Evolutionary conservation across 2,329 filamentous ascomycete species (phyloP), one percentile per base, ranked within the genome.

Genomic region (Paracamarosporium sp.): DNA sequence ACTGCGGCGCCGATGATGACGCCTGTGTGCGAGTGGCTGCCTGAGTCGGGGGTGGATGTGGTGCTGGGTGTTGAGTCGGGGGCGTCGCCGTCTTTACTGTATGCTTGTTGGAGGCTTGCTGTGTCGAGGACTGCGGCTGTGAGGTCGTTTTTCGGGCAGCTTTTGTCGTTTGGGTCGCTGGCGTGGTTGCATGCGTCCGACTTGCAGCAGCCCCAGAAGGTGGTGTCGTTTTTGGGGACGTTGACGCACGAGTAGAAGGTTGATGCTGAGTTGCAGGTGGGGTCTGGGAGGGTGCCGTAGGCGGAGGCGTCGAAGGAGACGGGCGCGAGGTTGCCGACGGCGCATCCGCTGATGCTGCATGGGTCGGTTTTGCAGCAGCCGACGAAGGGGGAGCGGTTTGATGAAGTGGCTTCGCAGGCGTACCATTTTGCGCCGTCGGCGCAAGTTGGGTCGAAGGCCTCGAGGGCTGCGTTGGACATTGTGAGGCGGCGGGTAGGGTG

Each of bases 131-230:
- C 69, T 1, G 73, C 71, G 7, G 62, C 60, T 6, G 61, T 51
- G 1, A 80, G 64, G 53, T 74, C 65, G 0, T 50, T 66, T 8
- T 55, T 43, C 5, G 66, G 54, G 58, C 78, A 81, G 35, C 55
- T 53, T 27, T 62, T 57, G 13, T 53, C 59, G 36, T 55, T 47
- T 24, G 43, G 40, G 20, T 25, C 22, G 20, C 22, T 22, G 7
- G 3, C 28, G 1, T 61, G 54, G 11, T 60, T 57, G 59, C 79
- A 80, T 15, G 78, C 69, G 46, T 76, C 67, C 1, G 57, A 61
- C 31, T 66, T 71, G 61, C 79, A 80, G 62, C 78, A 80, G 11
- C 78, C 77, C 58, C 76, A 68, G 57, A 79, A 79, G 0, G 68
- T 65, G 38, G 20, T 67, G 24, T 41, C 31, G 54, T 64, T 28